These are phyloP conservation scores for Phytophthora melonis DNA, from an alignment of 352 stramenopile species.

Conservation along the genomic window DNA sequence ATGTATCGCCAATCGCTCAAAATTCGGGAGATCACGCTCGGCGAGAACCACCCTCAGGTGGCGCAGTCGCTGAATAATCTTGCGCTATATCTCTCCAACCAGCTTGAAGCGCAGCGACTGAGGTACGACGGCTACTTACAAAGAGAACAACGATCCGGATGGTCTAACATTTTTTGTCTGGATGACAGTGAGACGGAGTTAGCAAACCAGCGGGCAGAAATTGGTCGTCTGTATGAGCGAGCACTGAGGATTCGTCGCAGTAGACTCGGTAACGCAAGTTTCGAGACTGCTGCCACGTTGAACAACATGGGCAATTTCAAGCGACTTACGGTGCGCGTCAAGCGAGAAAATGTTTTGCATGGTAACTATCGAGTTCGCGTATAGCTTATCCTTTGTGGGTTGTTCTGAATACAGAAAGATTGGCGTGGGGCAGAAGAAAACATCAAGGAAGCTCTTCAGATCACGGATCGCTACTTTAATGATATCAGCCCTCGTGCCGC, in stretches of 20 bases:
- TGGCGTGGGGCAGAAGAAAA: conserved; percentile 72
- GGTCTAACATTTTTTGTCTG: conserved; percentile 10
- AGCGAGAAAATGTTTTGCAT: background rate
- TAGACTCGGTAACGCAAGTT: conserved; percentile 78
- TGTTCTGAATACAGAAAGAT: conserved; percentile 51
- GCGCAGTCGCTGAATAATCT: conserved; percentile 87
- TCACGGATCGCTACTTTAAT: conserved; percentile 83
- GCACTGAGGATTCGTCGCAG: conserved; percentile 75
- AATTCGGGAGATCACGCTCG: conserved; percentile 75
- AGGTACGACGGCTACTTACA: conserved; percentile 43
- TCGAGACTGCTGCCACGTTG: conserved; percentile 80
- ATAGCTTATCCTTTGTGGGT: background rate
- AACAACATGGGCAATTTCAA: conserved; percentile 91
- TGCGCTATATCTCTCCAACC: conserved; percentile 73
- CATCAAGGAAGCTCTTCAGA: conserved; percentile 80
- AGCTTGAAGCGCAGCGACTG: conserved; percentile 61
- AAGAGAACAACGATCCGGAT: background rate
- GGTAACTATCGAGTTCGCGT: background rate
- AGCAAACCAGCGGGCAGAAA: conserved; percentile 52
- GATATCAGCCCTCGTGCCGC: conserved; percentile 76
- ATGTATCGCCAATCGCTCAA: conserved; percentile 84
- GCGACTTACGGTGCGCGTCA: conserved; percentile 57
- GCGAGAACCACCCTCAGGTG: conserved; percentile 78
- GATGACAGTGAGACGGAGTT: conserved; percentile 45
- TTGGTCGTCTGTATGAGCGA: conserved; percentile 70